Evolutionary conservation across 2,329 filamentous ascomycete genomes (phyloP).

Genomic region (Epichloe scottii): DNA sequence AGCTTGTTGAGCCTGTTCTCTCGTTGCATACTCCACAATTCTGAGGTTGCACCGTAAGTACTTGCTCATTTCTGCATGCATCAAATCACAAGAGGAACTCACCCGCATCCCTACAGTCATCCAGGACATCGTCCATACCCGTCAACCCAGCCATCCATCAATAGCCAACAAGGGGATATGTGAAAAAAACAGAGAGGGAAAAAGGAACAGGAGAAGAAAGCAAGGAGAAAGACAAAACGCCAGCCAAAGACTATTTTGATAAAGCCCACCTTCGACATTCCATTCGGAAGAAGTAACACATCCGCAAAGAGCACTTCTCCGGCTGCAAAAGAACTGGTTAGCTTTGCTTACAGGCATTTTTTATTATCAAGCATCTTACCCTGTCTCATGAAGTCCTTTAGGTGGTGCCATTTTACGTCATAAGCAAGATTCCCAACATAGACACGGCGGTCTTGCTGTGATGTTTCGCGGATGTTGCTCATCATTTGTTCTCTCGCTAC

Average conservation of each 20-base stretch:
- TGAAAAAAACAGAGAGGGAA: slow-evolving; percentile 41
- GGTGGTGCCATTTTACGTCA: slow-evolving; percentile 99
- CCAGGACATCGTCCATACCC: slow-evolving; percentile 85
- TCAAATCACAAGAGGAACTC: slow-evolving; percentile 32
- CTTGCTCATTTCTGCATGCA: not conserved
- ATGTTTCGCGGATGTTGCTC: slow-evolving; percentile 83
- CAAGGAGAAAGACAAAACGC: slow-evolving; percentile 33
- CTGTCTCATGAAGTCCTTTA: slow-evolving; percentile 99
- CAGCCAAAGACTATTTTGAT: slow-evolving; percentile 75
- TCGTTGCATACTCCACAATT: slow-evolving; percentile 99
- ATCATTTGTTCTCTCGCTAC: slow-evolving; percentile 91
- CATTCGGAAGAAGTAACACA: slow-evolving; percentile 98
- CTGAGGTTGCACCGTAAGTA: slow-evolving; percentile 29
- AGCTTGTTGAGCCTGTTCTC: slow-evolving; percentile 96
- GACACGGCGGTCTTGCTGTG: slow-evolving; percentile 97
- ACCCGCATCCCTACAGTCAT: slow-evolving; percentile 99
- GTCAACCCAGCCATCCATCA: slow-evolving; percentile 97
- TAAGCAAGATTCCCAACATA: slow-evolving; percentile 98
- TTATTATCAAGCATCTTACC: slow-evolving; percentile 47
- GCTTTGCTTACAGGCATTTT: slow-evolving; percentile 16
- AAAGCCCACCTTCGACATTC: slow-evolving; percentile 99
- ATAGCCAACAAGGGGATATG: slow-evolving; percentile 47
- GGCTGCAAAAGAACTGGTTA: slow-evolving; percentile 47
- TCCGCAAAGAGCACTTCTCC: slow-evolving; percentile 99
- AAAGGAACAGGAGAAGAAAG: slow-evolving; percentile 38